These are phyloP conservation scores for Trichoderma sp. DNA, from an alignment of 2,329 filamentous ascomycete genomes.

Conservation along the genomic window DNA sequence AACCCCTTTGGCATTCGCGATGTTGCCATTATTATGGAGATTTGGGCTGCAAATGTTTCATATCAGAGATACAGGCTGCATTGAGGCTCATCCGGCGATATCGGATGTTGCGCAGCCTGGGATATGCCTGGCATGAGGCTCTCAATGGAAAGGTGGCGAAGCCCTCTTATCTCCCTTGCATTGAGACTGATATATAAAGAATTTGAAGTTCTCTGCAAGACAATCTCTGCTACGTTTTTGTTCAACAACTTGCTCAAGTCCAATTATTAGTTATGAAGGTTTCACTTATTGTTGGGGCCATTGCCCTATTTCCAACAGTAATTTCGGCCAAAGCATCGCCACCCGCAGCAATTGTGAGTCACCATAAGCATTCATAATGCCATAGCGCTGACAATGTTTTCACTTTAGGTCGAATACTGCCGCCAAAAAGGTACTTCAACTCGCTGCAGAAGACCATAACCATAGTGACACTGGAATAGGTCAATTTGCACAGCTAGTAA, in stretches of 20 bases:
- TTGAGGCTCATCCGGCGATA: background rate
- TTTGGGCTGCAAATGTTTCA: background rate
- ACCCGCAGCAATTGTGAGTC: background rate
- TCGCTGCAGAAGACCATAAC: background rate
- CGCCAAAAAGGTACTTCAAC: background rate
- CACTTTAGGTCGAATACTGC: background rate
- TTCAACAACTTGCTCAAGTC: background rate
- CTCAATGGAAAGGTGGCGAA: background rate
- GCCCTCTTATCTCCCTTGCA: background rate
- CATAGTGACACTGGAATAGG: background rate
- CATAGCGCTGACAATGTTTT: background rate
- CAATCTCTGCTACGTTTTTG: background rate
- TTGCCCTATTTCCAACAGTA: background rate
- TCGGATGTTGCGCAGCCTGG: background rate
- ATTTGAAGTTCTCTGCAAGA: background rate
- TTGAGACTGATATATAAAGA: background rate
- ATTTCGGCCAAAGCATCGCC: background rate
- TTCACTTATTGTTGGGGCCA: background rate
- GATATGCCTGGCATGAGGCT: background rate
- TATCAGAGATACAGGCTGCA: background rate
- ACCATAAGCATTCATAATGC: too few species aligned
- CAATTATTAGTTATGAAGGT: background rate
- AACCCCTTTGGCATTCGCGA: background rate
- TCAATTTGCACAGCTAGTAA: slow-evolving; percentile 5
- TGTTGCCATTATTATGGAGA: background rate